Conservation (phyloP, 2,329 filamentous ascomycete species). For the Bretziella fagacearum region DNA sequence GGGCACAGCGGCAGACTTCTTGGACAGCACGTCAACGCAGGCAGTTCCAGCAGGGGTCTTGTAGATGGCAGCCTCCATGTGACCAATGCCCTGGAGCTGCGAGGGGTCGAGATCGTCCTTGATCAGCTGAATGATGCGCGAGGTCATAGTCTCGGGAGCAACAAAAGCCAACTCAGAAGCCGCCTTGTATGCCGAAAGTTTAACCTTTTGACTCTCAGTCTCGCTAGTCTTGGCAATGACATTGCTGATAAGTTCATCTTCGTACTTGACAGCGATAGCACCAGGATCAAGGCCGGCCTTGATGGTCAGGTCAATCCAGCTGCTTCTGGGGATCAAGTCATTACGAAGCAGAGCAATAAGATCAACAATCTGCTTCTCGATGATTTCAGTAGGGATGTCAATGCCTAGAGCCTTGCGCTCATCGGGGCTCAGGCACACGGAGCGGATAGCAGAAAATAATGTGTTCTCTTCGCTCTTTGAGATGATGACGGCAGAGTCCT, state of each 20-base stretch:
- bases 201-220: constrained; percentile 28
- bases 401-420: constrained; percentile 29
- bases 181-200: constrained; percentile 61
- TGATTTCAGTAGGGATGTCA: constrained; percentile 28
- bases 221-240: constrained; percentile 36
- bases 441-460: constrained; percentile 42
- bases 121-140: constrained; percentile 59
- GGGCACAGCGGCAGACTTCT: constrained; percentile 55
- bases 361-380: constrained; percentile 57
- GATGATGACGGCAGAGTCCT: constrained; percentile 53
- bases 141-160: constrained; percentile 64
- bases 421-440: constrained; percentile 45
- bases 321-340: constrained; percentile 58
- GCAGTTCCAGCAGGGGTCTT: constrained; percentile 74
- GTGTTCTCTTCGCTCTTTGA: constrained; percentile 48
- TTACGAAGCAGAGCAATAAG: constrained; percentile 63
- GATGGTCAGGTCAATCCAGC: constrained; percentile 82
- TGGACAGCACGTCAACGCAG: constrained; percentile 81
- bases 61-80: constrained; percentile 83
- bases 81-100: constrained; percentile 56
- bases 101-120: constrained; percentile 52
- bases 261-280: constrained; percentile 47
- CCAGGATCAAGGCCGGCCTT: constrained; percentile 71
- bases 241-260: constrained; percentile 49
- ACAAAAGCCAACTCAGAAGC: constrained; percentile 89